Base-by-base conservation (phyloP, 1,284 basidiomycete species). In the Melampsora americana region DNA sequence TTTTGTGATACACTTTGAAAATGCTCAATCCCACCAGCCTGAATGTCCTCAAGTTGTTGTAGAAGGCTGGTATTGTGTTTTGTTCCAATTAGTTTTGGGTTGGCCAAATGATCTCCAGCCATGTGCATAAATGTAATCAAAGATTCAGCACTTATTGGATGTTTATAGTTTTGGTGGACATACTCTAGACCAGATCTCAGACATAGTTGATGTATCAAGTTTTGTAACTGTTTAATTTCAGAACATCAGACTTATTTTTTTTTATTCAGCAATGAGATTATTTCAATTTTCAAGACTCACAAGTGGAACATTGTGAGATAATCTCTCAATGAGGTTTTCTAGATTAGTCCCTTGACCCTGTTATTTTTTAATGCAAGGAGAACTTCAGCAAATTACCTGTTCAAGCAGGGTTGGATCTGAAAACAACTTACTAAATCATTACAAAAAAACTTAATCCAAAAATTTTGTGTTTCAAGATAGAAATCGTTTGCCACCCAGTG, bases 391-490 rank as follows among this genome's bases (percentile, higher is more conserved):
- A 53, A 53, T 20, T 12, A 53, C 2, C 14, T 20, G 4, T 5
- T 18, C 3, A 53, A 12, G 23, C 16, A 12, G 12, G 4, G 50
- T 5, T 5, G 4, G 3, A 53, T 18, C 5, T 20, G 50, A 53
- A 53, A 53, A 53, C 16, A 53, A 48, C 50, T 53, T 3, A 53
- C 50, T 20, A 12, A 53, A 12, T 53, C 14, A 20, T 53, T 53
- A 16, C 23, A 53, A 53, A 53, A 23, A 16, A 20, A 53, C 23
- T 53, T 67, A 16, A 67, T 39, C 66, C 66, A 67, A 30, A 42
- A 67, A 67, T 67, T 67, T 26, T 67, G 20, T 11, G 44, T 23
- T 26, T 67, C 66, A 67, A 67, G 66, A 42, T 46, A 67, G 23
- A 46, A 67, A 23, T 67, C 39, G 11, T 67, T 67, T 7, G 66